Conservation (phyloP, 2,329 filamentous ascomycete species). For the Alternaria solani region DNA sequence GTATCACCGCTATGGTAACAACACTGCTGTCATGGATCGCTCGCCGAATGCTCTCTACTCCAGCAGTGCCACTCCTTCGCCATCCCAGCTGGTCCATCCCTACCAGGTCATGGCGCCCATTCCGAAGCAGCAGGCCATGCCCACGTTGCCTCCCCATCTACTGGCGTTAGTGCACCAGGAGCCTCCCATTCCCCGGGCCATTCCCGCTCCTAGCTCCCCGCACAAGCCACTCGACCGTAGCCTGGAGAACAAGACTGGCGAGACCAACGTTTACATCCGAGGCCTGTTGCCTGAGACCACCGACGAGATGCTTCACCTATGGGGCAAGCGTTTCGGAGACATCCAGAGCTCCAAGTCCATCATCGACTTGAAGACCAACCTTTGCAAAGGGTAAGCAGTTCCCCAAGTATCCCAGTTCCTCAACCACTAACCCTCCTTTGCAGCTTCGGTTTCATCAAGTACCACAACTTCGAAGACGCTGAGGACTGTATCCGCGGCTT, state of each 20-base stretch:
- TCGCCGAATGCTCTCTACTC: slow-evolving; percentile 59
- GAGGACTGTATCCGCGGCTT: slow-evolving; percentile 97
- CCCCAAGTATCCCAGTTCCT: background rate
- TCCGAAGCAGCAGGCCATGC: slow-evolving; percentile 49
- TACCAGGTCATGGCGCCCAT: slow-evolving; percentile 54
- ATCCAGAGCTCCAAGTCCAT: slow-evolving; percentile 99
- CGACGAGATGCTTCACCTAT: slow-evolving; percentile 83
- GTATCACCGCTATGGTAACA: slow-evolving; percentile 54
- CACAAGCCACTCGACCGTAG: slow-evolving; percentile 93
- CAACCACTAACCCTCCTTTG: slow-evolving; percentile 13
- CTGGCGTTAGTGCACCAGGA: slow-evolving; percentile 66
- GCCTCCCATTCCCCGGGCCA: slow-evolving; percentile 85
- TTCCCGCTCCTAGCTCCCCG: slow-evolving; percentile 86
- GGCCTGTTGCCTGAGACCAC: slow-evolving; percentile 95
- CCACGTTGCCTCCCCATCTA: slow-evolving; percentile 55
- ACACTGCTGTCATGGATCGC: slow-evolving; percentile 59
- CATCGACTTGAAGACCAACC: slow-evolving; percentile 89
- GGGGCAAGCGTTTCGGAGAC: slow-evolving; percentile 86
- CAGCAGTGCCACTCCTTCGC: slow-evolving; percentile 59
- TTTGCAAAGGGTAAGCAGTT: slow-evolving; percentile 84
- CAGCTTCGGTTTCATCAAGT: slow-evolving; percentile 98
- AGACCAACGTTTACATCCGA: slow-evolving; percentile 98
- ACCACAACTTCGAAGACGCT: slow-evolving; percentile 83
- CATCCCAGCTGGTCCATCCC: slow-evolving; percentile 56
- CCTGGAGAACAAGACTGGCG: slow-evolving; percentile 91